phyloP scores from a whole-genome alignment of 108 stramenopile genomes.

The Discostella stelligeroides region DNA sequence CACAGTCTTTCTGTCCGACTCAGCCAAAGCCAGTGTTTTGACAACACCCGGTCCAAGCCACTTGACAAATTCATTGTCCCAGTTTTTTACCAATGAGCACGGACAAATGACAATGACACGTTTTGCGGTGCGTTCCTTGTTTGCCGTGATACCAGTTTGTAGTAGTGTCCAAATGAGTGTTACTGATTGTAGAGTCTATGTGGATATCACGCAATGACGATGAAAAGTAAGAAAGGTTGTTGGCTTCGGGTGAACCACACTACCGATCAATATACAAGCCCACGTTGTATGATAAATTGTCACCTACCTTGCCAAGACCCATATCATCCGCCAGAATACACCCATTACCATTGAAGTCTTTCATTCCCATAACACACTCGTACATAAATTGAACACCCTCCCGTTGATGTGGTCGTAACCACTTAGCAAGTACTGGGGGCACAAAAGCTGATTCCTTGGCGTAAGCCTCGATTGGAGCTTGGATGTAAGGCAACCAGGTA shows the following conservation, averaged over 20 bases:
- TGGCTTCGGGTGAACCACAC: too few relatives aligned
- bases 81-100: constrained; percentile 97
- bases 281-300: background rate
- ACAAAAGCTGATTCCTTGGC: constrained; percentile 80
- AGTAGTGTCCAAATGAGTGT: constrained; percentile 94
- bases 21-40: constrained; percentile 85
- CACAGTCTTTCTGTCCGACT: constrained; percentile 82
- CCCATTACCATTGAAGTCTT: constrained; percentile 83
- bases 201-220: background rate
- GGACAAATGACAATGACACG: constrained; percentile 95
- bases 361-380: constrained; percentile 95
- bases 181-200: constrained; percentile 91
- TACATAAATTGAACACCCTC: constrained; percentile 98
- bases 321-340: constrained; percentile 95
- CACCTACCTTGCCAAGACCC: constrained; percentile 54
- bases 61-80: constrained; percentile 98
- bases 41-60: constrained; percentile 89
- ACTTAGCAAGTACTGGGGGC: constrained; percentile 92
- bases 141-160: constrained; percentile 84
- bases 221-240: background rate
- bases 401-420: constrained; percentile 97
- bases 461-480: constrained; percentile 67
- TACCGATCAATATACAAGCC: background rate
- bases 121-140: constrained; percentile 85
- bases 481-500: constrained; percentile 7